Evolutionary conservation across 2,329 filamentous ascomycete species (phyloP), one percentile per base, ranked within the genome.

Genomic region (Neopestalotiopsis sp.): DNA sequence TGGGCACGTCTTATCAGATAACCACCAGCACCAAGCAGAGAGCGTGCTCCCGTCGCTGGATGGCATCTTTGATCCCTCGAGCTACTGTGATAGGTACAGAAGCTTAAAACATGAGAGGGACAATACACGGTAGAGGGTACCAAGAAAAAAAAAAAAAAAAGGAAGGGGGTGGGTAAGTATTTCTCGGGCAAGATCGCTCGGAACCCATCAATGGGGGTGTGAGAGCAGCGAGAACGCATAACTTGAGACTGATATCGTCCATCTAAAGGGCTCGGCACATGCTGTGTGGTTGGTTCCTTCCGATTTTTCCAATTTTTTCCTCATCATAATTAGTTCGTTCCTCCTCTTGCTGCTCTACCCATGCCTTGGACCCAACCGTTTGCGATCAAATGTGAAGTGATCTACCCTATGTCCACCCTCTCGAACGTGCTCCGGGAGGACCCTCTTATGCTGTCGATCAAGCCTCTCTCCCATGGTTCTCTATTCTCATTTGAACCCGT

Each of bases 1-100:
- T 42, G 38, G 34, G 34, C 57, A 17, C 28, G 20, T 49, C 66
- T 67, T 67, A 67, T 67, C 66, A 67, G 66, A 63, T 62, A 67
- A 57, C 56, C 65, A 28, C 5, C 20, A 24, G 42, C 28, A 24
- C 30, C 62, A 14, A 52, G 40, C 20, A 24, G 17, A 45, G 34
- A 56, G 45, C 63, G 63, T 65, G 63, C 42, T 65, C 32, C 30
- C 49, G 42, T 28, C n/a, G 28, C 49, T 38, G 63, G 63, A 65
- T 65, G 63, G 56, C 63, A 65, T 65, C 45, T 56, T 28, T 65
- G 34, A 20, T 38, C 32, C 59, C 30, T 34, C 34, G 30, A 34
- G 59, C 59, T 17, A 61, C 30, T 61, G 59, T 61, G 59, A 61
- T 61, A 61, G 59, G 59, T 34, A 61, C 59, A 20, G 57, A 28